Percentiles rank a stretch among this genome's conserved stretches.
Conservation (phyloP, 2,329 filamentous ascomycete genomes). For the Trichoderma lentiforme region DNA sequence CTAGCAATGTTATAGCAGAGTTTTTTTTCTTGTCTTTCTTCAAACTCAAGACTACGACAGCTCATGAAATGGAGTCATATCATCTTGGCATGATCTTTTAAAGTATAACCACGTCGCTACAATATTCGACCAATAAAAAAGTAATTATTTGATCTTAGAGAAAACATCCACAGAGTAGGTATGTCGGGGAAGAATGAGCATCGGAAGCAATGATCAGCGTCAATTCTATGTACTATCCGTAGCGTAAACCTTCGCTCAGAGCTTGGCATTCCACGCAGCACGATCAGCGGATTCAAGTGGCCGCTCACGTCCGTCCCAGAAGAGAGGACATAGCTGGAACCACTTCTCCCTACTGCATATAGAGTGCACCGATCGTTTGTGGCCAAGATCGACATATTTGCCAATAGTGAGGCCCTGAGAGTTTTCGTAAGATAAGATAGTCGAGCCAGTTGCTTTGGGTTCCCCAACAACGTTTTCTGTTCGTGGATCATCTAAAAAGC, state of each 20-base stretch:
- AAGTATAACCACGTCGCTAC: background rate
- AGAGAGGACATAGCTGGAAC: constrained; percentile 43
- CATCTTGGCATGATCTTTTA: background rate
- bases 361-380: constrained; percentile 37
- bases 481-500: constrained; percentile 56
- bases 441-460: constrained; percentile 22
- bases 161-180: background rate
- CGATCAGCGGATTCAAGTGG: constrained; percentile 43
- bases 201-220: background rate
- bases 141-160: background rate
- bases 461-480: constrained; percentile 49
- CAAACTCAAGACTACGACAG: background rate
- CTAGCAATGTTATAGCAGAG: background rate
- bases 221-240: background rate
- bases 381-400: constrained; percentile 38
- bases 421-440: constrained; percentile 29
- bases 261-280: constrained; percentile 45
- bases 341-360: constrained; percentile 37
- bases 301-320: constrained; percentile 25
- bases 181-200: background rate
- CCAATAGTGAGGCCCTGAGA: constrained; percentile 30
- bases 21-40: background rate
- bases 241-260: constrained; percentile 25
- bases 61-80: background rate
- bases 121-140: background rate